Percentiles rank a stretch among this genome's conserved stretches.
These are phyloP conservation scores for Hypsizygus ulmarius DNA, from an alignment of 1,284 basidiomycete genomes.

Conservation along the genomic window DNA sequence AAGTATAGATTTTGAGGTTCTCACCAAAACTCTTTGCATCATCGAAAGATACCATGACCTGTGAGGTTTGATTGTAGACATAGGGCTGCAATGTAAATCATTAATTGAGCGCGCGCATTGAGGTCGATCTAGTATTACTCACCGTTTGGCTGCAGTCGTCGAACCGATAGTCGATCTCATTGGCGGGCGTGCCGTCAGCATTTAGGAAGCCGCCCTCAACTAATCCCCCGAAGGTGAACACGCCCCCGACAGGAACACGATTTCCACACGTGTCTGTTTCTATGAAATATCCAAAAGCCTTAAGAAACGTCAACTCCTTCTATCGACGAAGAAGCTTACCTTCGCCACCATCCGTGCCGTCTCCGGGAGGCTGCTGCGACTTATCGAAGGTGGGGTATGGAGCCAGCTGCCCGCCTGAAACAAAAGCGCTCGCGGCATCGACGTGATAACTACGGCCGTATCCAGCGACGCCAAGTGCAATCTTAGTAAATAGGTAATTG, in stretches of 20 bases:
- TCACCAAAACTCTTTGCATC: constrained; percentile 36
- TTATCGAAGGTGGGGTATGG: constrained; percentile 52
- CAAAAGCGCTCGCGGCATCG: constrained; percentile 24
- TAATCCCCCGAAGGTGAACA: constrained; percentile 59
- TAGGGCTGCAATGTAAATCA: constrained; percentile 46
- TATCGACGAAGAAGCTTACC: constrained; percentile 22
- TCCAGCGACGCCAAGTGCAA: constrained; percentile 78
- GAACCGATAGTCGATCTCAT: constrained; percentile 49
- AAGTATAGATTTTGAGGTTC: constrained; percentile 3
- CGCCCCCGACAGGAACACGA: constrained; percentile 36
- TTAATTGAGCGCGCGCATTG: constrained; percentile 3
- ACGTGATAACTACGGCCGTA: constrained; percentile 71
- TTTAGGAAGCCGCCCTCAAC: constrained; percentile 51
- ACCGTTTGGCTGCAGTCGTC: constrained; percentile 71
- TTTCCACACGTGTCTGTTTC: constrained; percentile 43
- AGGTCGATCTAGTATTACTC: constrained; percentile 21
- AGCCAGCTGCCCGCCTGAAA: constrained; percentile 32
- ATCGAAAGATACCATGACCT: constrained; percentile 65
- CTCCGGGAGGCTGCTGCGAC: constrained; percentile 46
- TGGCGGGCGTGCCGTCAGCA: constrained; percentile 44
- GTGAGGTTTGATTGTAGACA: constrained; percentile 53
- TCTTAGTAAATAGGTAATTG: too few species aligned
- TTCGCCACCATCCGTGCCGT: constrained; percentile 47
- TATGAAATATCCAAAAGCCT: constrained; percentile 6
- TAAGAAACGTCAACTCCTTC: constrained; percentile 24